These are phyloP conservation scores for Emericellopsis cladophorae DNA, from an alignment of 2,329 filamentous ascomycete species.

Conservation along the genomic window DNA sequence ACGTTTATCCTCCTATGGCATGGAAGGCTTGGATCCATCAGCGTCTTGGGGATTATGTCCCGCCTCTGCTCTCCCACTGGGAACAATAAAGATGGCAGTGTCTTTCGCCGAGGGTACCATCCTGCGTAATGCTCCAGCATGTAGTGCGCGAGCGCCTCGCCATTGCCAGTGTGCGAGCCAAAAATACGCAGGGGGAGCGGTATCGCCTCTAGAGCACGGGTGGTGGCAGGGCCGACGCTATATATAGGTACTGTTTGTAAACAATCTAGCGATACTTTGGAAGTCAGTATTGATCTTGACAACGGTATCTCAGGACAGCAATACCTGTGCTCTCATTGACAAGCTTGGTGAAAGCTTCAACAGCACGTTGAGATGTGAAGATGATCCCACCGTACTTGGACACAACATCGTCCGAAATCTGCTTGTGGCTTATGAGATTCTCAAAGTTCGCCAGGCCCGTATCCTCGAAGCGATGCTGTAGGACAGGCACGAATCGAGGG, in stretches of 20 bases:
- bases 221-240: constrained; percentile 71
- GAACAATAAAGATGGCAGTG: constrained; percentile 62
- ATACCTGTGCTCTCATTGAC: background rate
- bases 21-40: constrained; percentile 47
- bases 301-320: too few relatives aligned
- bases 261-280: constrained; percentile 26
- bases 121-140: constrained; percentile 67
- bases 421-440: constrained; percentile 28
- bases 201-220: constrained; percentile 54
- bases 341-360: constrained; percentile 52
- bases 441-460: constrained; percentile 42
- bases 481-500: constrained; percentile 62
- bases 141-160: constrained; percentile 62
- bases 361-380: constrained; percentile 74
- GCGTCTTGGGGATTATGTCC: constrained; percentile 76
- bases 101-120: constrained; percentile 28
- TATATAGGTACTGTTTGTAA: constrained; percentile 52
- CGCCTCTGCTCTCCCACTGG: constrained; percentile 80
- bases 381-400: constrained; percentile 60
- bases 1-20: constrained; percentile 46
- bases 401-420: constrained; percentile 23
- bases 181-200: constrained; percentile 46
- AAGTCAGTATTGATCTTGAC: constrained; percentile 4
- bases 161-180: constrained; percentile 75
- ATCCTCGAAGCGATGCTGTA: constrained; percentile 57